Percentiles rank a stretch among this genome's conserved stretches.
Conservation (phyloP, 2,329 filamentous ascomycete species). For the Calonectria pauciramosa region DNA sequence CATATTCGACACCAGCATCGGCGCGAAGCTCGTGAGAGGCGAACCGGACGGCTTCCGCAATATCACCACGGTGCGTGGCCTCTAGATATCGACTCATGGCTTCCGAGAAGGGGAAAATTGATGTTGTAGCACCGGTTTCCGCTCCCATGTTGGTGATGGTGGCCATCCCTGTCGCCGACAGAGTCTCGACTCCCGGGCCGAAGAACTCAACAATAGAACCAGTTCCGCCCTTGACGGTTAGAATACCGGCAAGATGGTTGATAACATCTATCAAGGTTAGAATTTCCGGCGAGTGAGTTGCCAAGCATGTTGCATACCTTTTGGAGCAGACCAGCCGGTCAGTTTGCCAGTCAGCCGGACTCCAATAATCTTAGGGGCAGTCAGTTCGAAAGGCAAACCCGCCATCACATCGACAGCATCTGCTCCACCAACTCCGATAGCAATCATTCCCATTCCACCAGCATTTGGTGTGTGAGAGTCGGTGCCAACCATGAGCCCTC, state of each 20-base stretch:
- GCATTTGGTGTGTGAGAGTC: slow-evolving; percentile 98
- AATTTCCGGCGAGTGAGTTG: neutral
- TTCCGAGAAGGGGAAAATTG: slow-evolving; percentile 97
- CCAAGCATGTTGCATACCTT: slow-evolving; percentile 71
- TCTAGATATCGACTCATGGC: slow-evolving; percentile 96
- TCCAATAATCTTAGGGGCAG: slow-evolving; percentile 97
- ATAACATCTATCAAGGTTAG: slow-evolving; percentile 80
- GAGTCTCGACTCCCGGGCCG: slow-evolving; percentile 75
- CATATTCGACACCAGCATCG: slow-evolving; percentile 91
- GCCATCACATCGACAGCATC: slow-evolving; percentile 99
- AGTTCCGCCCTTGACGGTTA: slow-evolving; percentile 98
- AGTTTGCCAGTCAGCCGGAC: slow-evolving; percentile 92
- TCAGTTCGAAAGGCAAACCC: slow-evolving; percentile 95
- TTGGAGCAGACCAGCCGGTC: slow-evolving; percentile 92
- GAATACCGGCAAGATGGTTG: slow-evolving; percentile 94
- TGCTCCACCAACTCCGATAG: slow-evolving; percentile 97
- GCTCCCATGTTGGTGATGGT: slow-evolving; percentile 82
- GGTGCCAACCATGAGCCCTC: slow-evolving; percentile 96
- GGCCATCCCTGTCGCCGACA: slow-evolving; percentile 88
- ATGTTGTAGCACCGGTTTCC: slow-evolving; percentile 88
- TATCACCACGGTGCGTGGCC: slow-evolving; percentile 90
- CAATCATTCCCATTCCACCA: slow-evolving; percentile 94
- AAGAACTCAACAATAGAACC: slow-evolving; percentile 88
- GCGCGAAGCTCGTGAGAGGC: slow-evolving; percentile 89
- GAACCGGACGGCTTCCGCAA: slow-evolving; percentile 88